Evolutionary conservation across 1,284 basidiomycete genomes (phyloP).

Genomic region (Fistulina hepatica): DNA sequence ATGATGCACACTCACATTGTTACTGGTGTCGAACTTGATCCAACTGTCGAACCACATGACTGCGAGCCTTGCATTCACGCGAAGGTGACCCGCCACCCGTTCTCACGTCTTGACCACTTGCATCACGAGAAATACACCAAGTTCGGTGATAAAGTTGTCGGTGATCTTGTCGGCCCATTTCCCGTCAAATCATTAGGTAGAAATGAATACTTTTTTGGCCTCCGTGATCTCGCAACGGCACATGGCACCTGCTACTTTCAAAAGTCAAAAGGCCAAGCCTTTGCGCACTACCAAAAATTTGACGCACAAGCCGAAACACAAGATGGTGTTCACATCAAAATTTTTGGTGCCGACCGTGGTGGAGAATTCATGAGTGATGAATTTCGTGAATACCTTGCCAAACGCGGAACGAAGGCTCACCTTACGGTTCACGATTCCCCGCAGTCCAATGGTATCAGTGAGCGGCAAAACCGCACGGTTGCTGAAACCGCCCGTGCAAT

Average conservation of each 20-base stretch:
- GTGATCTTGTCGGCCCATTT: constrained; percentile 1
- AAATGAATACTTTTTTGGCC: constrained; percentile 1
- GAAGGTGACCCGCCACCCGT: neutral
- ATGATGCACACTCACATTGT: constrained; percentile 8
- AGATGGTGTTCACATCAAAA: constrained; percentile 12
- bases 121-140: constrained; percentile 4
- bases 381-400: constrained; percentile 16
- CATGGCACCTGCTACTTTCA: constrained; percentile 11
- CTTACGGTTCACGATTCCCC: constrained; percentile 24
- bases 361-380: constrained; percentile 16
- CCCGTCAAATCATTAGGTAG: constrained; percentile 7
- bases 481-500: constrained; percentile 15
- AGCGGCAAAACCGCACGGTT: constrained; percentile 23
- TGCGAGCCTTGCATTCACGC: constrained; percentile 1
- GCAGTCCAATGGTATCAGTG: constrained; percentile 21
- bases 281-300: constrained; percentile 14
- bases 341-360: constrained; percentile 19
- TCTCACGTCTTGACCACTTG: no score
- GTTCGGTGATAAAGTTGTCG: constrained; percentile 5
- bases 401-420: constrained; percentile 18
- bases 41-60: constrained; percentile 1
- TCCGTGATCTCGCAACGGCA: constrained; percentile 9
- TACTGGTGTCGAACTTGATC: constrained; percentile 4
- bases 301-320: constrained; percentile 15
- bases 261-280: constrained; percentile 13